These are phyloP conservation scores for Podaxis sp. DNA, from an alignment of 768 basidiomycete species.

Conservation along the genomic window DNA sequence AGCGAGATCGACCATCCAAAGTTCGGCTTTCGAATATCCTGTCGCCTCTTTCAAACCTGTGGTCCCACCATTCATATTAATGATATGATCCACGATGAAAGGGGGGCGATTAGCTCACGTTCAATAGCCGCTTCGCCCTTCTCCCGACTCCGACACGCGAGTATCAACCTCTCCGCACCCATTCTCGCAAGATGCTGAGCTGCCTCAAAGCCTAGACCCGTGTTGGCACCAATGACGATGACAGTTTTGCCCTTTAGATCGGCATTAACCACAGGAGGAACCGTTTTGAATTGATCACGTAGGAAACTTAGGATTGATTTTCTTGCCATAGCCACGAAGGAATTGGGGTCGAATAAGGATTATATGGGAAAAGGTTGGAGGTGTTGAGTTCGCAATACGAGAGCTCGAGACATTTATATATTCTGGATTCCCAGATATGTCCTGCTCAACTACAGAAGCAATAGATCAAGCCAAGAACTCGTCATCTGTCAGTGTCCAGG, in stretches of 20 bases:
- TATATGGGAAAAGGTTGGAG: too few species aligned
- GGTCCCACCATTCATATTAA: not conserved
- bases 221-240: constrained; percentile 50
- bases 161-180: constrained; percentile 37
- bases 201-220: constrained; percentile 48
- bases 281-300: constrained; percentile 3
- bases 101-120: constrained; percentile 26
- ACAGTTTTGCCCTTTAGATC: constrained; percentile 48
- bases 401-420: too few species aligned
- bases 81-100: not conserved
- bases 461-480: too few species aligned
- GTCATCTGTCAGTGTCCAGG: too few species aligned
- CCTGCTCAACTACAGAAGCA: too few species aligned
- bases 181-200: constrained; percentile 44
- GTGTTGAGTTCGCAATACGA: too few species aligned
- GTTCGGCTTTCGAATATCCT: constrained; percentile 32
- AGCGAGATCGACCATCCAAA: constrained; percentile 38
- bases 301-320: constrained; percentile 3
- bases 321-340: not conserved
- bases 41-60: constrained; percentile 28
- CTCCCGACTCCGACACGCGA: constrained; percentile 34
- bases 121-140: constrained; percentile 34
- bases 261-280: constrained; percentile 30
- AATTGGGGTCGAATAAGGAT: too few species aligned
- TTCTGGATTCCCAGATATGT: too few species aligned